These are phyloP conservation scores for Hydnomerulius pinastri DNA, from an alignment of 768 basidiomycete genomes.

Conservation along the genomic window DNA sequence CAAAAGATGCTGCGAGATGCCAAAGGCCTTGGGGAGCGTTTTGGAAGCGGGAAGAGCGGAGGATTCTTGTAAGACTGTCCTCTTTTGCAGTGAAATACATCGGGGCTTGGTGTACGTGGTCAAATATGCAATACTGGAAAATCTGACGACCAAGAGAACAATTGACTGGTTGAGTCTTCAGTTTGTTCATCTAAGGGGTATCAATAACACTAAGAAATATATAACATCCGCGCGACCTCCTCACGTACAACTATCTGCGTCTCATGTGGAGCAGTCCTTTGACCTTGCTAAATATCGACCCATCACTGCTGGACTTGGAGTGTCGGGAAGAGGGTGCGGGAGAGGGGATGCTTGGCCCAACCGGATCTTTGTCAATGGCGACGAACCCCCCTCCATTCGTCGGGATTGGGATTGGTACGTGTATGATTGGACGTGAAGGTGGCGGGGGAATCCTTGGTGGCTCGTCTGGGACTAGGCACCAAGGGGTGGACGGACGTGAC, in stretches of 20 bases:
- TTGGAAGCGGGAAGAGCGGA: constrained; percentile 66
- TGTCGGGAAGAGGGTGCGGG: neutral
- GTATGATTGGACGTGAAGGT: neutral
- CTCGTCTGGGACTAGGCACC: no score
- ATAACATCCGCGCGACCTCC: neutral
- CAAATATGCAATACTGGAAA: neutral
- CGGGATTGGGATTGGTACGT: neutral
- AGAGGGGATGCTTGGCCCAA: neutral
- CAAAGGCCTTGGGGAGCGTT: constrained; percentile 74
- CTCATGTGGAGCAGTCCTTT: neutral
- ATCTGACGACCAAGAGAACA: no score
- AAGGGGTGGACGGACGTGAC: neutral
- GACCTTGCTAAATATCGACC: neutral
- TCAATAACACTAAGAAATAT: neutral
- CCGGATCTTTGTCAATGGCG: neutral
- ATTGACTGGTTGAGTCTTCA: no score
- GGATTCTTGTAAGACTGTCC: constrained; percentile 31
- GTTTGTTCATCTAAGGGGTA: no score
- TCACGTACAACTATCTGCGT: neutral
- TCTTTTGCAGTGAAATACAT: no score
- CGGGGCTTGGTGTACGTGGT: no score
- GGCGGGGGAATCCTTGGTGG: no score
- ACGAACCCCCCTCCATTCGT: neutral
- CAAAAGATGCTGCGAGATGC: constrained; percentile 76
- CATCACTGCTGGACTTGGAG: neutral